phyloP scores from a whole-genome alignment of 805 yeast genomes.

The Sugiyamaella boreocaroliniensis region DNA sequence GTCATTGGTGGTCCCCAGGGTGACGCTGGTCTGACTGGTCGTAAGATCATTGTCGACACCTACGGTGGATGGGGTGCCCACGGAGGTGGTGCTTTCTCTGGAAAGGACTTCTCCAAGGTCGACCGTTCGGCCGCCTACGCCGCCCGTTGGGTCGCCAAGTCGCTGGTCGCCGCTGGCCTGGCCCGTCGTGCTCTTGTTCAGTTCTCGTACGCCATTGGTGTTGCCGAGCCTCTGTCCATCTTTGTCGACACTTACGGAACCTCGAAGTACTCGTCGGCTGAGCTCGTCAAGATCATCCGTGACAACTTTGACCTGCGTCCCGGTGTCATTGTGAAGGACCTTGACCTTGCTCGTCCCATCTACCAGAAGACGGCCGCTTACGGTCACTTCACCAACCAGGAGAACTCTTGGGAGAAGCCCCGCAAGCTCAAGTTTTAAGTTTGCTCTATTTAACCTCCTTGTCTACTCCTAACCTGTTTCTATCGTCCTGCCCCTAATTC shows the following conservation, averaged over 20 bases:
- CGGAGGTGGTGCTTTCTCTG: slow-evolving; percentile 99
- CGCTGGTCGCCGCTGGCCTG: slow-evolving; percentile 87
- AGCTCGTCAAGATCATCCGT: slow-evolving; percentile 84
- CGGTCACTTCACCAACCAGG: slow-evolving; percentile 99
- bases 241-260: slow-evolving; percentile 98
- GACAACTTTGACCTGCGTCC: slow-evolving; percentile 99
- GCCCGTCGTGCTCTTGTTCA: slow-evolving; percentile 97
- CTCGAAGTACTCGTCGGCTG: slow-evolving; percentile 78
- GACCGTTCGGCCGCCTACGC: slow-evolving; percentile 99
- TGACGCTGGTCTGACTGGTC: slow-evolving; percentile 99
- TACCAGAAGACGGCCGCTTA: slow-evolving; percentile 98
- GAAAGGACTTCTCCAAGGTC: slow-evolving; percentile 99
- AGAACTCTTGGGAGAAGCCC: slow-evolving; percentile 98
- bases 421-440: slow-evolving; percentile 38
- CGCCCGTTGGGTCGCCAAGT: slow-evolving; percentile 99
- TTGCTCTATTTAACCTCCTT: not conserved
- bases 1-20: slow-evolving; percentile 99
- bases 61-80: slow-evolving; percentile 99
- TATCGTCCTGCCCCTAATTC: not conserved
- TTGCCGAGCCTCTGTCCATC: slow-evolving; percentile 97
- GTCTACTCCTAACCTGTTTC: not conserved
- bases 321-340: slow-evolving; percentile 95
- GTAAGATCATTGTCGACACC: slow-evolving; percentile 98
- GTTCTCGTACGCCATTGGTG: slow-evolving; percentile 99
- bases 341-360: slow-evolving; percentile 98